phyloP scores from a whole-genome alignment of 805 yeast genomes.

The Candida cerambycidarum region DNA sequence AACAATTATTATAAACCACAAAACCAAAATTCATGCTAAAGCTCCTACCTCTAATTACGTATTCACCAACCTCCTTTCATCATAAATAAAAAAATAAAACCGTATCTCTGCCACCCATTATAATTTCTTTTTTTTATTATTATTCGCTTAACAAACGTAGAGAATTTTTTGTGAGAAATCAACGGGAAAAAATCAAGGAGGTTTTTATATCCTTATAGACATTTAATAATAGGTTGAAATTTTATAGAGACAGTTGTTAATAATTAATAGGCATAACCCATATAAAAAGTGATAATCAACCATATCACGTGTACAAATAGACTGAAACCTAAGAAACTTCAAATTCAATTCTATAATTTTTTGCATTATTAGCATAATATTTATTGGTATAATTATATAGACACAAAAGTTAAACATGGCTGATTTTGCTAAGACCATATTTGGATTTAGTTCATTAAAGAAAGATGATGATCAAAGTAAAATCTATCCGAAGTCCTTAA shows the following conservation, averaged over 20 bases:
- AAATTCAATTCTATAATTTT: slow-evolving; percentile 1
- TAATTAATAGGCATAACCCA: slow-evolving; percentile 1
- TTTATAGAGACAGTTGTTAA: slow-evolving; percentile 3
- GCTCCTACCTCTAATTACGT: not conserved
- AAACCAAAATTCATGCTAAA: not conserved
- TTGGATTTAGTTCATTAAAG: slow-evolving; percentile 39
- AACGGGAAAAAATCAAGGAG: slow-evolving; percentile 5
- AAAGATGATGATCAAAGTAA: slow-evolving; percentile 20
- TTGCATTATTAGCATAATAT: slow-evolving; percentile 6
- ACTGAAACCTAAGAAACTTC: not conserved
- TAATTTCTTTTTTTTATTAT: not conserved
- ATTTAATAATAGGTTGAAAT: slow-evolving; percentile 1
- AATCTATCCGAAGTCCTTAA: slow-evolving; percentile 34
- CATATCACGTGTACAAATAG: not conserved
- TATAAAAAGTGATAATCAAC: not conserved
- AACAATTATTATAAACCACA: too few relatives aligned
- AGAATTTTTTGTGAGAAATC: slow-evolving; percentile 4
- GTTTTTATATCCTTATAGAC: slow-evolving; percentile 4
- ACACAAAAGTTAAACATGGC: slow-evolving; percentile 26
- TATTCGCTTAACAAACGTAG: slow-evolving; percentile 2
- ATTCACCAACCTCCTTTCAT: not conserved
- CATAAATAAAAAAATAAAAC: not conserved
- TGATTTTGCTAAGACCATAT: slow-evolving; percentile 46
- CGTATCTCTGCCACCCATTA: not conserved
- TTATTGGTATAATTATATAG: not conserved